A percentile compares a stretch with the other conserved stretches of the same genome.
These are phyloP conservation scores for Alternaria arborescens DNA, from an alignment of 2,329 filamentous ascomycete genomes.

Conservation along the genomic window DNA sequence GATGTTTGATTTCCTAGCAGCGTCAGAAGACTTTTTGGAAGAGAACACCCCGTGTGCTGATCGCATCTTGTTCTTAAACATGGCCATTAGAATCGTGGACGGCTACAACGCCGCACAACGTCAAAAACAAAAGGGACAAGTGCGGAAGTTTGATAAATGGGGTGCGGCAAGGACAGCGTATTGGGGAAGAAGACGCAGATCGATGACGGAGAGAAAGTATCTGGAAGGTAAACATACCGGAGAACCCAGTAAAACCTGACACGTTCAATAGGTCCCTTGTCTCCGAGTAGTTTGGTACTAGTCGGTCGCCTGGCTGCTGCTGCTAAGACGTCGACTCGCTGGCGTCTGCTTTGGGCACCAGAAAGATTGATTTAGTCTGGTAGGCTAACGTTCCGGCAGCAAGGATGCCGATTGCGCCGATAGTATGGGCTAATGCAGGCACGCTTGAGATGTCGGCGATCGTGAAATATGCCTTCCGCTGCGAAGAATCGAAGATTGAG, in stretches of 20 bases:
- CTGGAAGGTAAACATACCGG: conserved; percentile 33
- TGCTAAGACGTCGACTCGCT: conserved; percentile 11
- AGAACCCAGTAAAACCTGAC: conserved; percentile 12
- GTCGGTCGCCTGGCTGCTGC: conserved; percentile 5
- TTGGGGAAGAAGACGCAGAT: conserved; percentile 16
- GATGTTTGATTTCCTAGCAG: conserved; percentile 32
- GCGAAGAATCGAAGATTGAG: conserved; percentile 6
- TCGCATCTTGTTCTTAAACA: conserved; percentile 45
- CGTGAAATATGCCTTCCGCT: conserved; percentile 1
- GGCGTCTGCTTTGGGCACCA: conserved; percentile 10
- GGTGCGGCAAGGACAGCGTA: conserved; percentile 12
- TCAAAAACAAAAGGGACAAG: conserved; percentile 3
- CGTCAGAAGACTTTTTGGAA: conserved; percentile 29
- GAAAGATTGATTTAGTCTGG: conserved; percentile 10
- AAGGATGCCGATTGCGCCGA: conserved; percentile 8
- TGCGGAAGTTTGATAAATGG: conserved; percentile 3
- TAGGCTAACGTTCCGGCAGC: conserved; percentile 11
- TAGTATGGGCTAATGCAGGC: conserved; percentile 16
- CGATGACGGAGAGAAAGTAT: conserved; percentile 29
- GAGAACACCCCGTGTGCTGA: conserved; percentile 43
- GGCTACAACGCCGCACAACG: background rate
- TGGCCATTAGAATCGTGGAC: conserved; percentile 20
- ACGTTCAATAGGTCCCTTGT: conserved; percentile 15
- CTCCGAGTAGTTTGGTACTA: conserved; percentile 6
- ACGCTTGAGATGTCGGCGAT: conserved; percentile 12